Evolutionary conservation across 306 rosid species (phyloP).

Genomic region (Cucurbita maxima): DNA sequence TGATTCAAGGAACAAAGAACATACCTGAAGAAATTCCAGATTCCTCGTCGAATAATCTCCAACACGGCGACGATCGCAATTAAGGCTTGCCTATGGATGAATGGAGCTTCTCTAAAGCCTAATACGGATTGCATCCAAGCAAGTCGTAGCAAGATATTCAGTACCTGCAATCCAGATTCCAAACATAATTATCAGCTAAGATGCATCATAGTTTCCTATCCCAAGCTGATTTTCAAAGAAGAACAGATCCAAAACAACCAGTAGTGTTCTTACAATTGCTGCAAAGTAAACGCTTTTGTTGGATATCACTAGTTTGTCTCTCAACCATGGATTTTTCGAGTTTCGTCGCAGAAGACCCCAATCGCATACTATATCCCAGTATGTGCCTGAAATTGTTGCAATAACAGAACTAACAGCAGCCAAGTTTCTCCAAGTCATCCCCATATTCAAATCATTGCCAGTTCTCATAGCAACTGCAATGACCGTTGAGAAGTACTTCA

Average conservation of each 20-base stretch:
- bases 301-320: slow-evolving; percentile 51
- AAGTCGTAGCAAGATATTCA: slow-evolving; percentile 48
- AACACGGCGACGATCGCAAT: slow-evolving; percentile 46
- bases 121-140: slow-evolving; percentile 75
- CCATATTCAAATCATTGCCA: slow-evolving; percentile 13
- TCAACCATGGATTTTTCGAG: slow-evolving; percentile 53
- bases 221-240: neutral
- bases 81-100: slow-evolving; percentile 42
- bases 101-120: slow-evolving; percentile 36
- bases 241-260: neutral
- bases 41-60: slow-evolving; percentile 75
- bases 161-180: slow-evolving; percentile 25
- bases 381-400: slow-evolving; percentile 31
- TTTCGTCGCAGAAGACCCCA: slow-evolving; percentile 39
- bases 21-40: slow-evolving; percentile 84
- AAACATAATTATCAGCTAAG: neutral
- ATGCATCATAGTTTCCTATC: neutral
- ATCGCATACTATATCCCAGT: slow-evolving; percentile 42
- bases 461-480: slow-evolving; percentile 45
- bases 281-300: slow-evolving; percentile 23
- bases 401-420: slow-evolving; percentile 22
- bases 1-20: neutral
- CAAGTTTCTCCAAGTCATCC: slow-evolving; percentile 13
- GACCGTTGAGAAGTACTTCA: slow-evolving; percentile 31
- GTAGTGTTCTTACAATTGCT: slow-evolving; percentile 3